A percentile compares a stretch with the other conserved stretches of the same genome.
phyloP scores from a whole-genome alignment of 2,329 filamentous ascomycete genomes.

The Alternaria alternata region DNA sequence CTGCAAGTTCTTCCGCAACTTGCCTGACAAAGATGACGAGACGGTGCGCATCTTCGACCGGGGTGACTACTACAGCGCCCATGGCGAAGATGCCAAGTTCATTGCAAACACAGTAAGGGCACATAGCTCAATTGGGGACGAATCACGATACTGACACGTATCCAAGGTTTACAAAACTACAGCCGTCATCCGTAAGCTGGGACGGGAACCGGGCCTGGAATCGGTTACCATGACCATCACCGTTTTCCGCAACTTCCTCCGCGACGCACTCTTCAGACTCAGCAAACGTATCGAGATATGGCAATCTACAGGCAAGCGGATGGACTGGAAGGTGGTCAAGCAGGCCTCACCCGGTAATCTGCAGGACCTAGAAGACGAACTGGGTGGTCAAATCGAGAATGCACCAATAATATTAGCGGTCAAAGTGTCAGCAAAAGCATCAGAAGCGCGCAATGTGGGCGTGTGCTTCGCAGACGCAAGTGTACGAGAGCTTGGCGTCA shows the following conservation, averaged over 20 bases:
- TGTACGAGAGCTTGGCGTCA: slow-evolving; percentile 92
- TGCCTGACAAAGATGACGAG: slow-evolving; percentile 73
- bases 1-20: slow-evolving; percentile 93
- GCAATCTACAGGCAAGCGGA: slow-evolving; percentile 74
- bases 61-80: slow-evolving; percentile 95
- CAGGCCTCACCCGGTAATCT: slow-evolving; percentile 93
- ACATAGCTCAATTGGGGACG: background rate
- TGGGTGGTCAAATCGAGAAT: slow-evolving; percentile 84
- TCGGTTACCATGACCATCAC: slow-evolving; percentile 96
- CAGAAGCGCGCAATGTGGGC: slow-evolving; percentile 84
- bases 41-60: slow-evolving; percentile 93
- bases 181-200: slow-evolving; percentile 89
- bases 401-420: slow-evolving; percentile 95
- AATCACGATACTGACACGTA: background rate
- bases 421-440: slow-evolving; percentile 87
- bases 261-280: slow-evolving; percentile 90
- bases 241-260: slow-evolving; percentile 93
- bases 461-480: slow-evolving; percentile 98
- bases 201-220: slow-evolving; percentile 81
- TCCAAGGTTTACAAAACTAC: slow-evolving; percentile 94
- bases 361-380: slow-evolving; percentile 95
- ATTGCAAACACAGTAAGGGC: slow-evolving; percentile 76
- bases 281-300: slow-evolving; percentile 93
- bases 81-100: slow-evolving; percentile 83
- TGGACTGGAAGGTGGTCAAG: slow-evolving; percentile 92